Conservation (phyloP, 768 basidiomycete species). For the Rhizopogon vulgaris region DNA sequence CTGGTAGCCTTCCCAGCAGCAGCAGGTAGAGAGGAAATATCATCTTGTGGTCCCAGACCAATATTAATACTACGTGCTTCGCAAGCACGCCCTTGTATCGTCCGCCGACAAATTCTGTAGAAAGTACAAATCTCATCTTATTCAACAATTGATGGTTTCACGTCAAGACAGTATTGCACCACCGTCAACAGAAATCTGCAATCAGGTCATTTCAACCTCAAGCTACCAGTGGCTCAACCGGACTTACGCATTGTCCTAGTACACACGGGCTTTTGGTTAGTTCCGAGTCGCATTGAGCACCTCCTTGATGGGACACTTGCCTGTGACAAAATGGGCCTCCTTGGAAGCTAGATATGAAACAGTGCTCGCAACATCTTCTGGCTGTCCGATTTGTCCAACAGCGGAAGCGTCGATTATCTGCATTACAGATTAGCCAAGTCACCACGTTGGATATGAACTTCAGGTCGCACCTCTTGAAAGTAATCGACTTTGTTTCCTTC, state of each 20-base stretch:
- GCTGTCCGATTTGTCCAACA: slow-evolving; percentile 18
- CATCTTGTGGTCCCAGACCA: too few relatives aligned
- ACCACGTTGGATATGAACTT: neutral
- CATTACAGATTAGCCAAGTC: neutral
- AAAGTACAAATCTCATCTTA: too few relatives aligned
- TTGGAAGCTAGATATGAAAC: slow-evolving; percentile 30
- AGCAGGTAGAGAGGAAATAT: too few relatives aligned
- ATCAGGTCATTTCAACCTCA: neutral
- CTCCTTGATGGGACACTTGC: slow-evolving; percentile 7
- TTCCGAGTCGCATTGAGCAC: neutral
- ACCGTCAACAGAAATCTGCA: slow-evolving; percentile 8
- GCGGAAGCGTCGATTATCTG: neutral
- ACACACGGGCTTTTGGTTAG: neutral
- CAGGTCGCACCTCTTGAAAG: neutral
- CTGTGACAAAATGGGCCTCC: slow-evolving; percentile 30
- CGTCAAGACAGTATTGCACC: slow-evolving; percentile 7
- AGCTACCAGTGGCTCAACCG: neutral
- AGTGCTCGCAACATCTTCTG: slow-evolving; percentile 25
- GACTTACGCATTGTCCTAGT: slow-evolving; percentile 13
- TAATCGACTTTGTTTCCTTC: neutral
- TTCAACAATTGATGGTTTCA: neutral
- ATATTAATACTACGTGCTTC: too few relatives aligned
- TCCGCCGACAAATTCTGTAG: too few relatives aligned
- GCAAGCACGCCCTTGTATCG: too few relatives aligned
- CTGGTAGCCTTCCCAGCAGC: too few relatives aligned